A percentile compares a stretch with the other conserved stretches of the same genome.
Conservation (phyloP, 805 yeast genomes). For the Blastobotrys terrestris region DNA sequence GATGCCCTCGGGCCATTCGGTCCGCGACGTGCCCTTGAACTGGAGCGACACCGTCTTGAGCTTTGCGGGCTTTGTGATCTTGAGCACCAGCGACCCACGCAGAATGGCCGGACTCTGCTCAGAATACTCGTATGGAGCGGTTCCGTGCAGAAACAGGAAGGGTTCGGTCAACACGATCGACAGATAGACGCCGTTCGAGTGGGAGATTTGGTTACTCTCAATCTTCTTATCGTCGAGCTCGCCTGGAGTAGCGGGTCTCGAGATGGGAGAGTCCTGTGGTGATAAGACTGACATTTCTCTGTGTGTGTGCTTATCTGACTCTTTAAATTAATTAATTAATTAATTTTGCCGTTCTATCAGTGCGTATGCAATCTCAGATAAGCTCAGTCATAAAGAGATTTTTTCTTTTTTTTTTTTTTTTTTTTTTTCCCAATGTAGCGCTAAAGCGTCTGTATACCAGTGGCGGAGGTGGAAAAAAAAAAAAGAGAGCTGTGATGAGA, state of each 20-base stretch:
- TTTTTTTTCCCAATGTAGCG: background rate
- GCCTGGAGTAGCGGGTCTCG: background rate
- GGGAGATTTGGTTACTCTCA: background rate
- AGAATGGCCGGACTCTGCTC: slow-evolving; percentile 43
- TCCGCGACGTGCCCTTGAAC: slow-evolving; percentile 63
- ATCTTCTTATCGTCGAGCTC: background rate
- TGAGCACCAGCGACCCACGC: slow-evolving; percentile 68
- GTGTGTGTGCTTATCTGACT: background rate
- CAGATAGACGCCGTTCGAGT: slow-evolving; percentile 22
- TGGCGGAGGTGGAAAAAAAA: too few species aligned
- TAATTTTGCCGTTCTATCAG: background rate
- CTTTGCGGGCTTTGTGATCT: slow-evolving; percentile 65
- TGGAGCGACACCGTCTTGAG: slow-evolving; percentile 57
- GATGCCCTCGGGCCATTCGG: slow-evolving; percentile 97
- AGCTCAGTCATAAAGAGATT: background rate
- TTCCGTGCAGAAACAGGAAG: slow-evolving; percentile 75
- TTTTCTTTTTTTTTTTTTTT: background rate
- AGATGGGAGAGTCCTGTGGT: background rate
- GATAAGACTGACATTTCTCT: background rate
- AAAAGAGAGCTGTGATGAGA: background rate
- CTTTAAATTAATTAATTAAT: background rate
- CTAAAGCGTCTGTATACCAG: background rate
- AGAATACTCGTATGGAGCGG: slow-evolving; percentile 48
- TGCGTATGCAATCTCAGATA: background rate
- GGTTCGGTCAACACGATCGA: slow-evolving; percentile 76